Conservation (phyloP, 108 stramenopile genomes). For the Epipyxis sp. region DNA sequence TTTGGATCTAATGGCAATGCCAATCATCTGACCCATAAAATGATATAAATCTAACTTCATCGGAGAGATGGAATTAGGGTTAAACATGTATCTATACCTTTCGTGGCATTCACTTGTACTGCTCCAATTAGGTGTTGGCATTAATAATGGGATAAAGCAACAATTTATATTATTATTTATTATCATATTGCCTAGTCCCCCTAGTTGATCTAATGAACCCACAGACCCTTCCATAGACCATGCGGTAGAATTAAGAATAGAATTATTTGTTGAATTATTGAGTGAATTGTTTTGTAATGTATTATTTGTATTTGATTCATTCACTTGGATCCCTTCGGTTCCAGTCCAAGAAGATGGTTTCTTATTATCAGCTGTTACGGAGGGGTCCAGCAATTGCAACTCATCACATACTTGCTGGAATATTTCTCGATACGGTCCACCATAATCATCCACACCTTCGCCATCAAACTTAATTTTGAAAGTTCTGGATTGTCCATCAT, state of each 20-base stretch:
- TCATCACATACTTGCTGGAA: conserved; percentile 18
- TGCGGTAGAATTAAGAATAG: background rate
- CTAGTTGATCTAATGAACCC: background rate
- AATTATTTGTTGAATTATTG: too few species aligned
- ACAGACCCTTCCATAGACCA: background rate
- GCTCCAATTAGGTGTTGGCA: conserved; percentile 24
- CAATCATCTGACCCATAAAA: conserved; percentile 55
- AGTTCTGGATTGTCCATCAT: conserved; percentile 43
- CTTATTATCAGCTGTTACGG: background rate
- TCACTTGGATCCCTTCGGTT: conserved; percentile 2
- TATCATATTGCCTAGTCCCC: too few species aligned
- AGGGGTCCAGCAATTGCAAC: conserved; percentile 2
- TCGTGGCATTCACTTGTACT: background rate
- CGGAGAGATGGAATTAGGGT: background rate
- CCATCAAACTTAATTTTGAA: conserved; percentile 58
- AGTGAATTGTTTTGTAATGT: too few species aligned
- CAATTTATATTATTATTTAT: too few species aligned
- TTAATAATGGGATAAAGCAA: conserved; percentile 25
- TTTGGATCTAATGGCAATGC: conserved; percentile 43
- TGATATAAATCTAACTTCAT: conserved; percentile 43
- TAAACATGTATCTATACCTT: conserved; percentile 21
- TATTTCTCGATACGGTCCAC: conserved; percentile 53
- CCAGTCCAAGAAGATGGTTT: background rate
- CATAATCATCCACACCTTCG: conserved; percentile 57
- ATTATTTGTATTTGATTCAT: too few species aligned